Base-by-base conservation (phyloP, 192 early-diverging fungal species). In the Phlyctochytrium bullatum region DNA sequence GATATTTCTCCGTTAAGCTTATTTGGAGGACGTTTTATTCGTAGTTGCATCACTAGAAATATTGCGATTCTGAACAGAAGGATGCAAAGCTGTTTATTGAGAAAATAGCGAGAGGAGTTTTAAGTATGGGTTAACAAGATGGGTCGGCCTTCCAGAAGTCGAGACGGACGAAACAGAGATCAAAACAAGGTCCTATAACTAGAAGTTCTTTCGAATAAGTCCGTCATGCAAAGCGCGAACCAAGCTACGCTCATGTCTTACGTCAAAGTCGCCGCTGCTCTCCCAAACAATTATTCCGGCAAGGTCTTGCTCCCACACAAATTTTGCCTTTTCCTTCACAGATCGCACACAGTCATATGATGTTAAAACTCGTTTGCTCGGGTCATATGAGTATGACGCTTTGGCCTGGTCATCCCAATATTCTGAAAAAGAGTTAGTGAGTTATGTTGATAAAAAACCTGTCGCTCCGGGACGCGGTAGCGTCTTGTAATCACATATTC, bases 401-500 rank as follows among this genome's bases (percentile, higher is more conserved):
- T 88, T 80, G 29, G 87, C 81, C 12, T 82, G 67, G 1, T 83
- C 84, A 65, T 97, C 94, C 87, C 90, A 93, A 62, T 89, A 81
- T 53, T 91, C 86, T 1, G 68, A 62, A 14, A 27, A 24, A 10
- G 25, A 57, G 25, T 25, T 27, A 40, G 10, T 62, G 25, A 34
- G 6, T 62, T 25, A 62, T 4, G 20, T 3, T 32, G 12, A 17
- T 25, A 6, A 62, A 62, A 34, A 34, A 57, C 54, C 54, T 25
- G 47, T 31, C 28, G 90, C 87, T 24, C 84, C 84, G 3, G 83
- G 76, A 4, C 73, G 64, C 12, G 89, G 90, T 65, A 98, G 74
- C 16, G 78, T 62, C 75, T 93, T 94, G 78, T 92, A 96, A 73
- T 98, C 97, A 72, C 89, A 90, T 31, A 92, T 85, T 1, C 97